Evolutionary conservation across 192 early-diverging fungal genomes (phyloP).

Genomic region (Entophlyctis luteolus): DNA sequence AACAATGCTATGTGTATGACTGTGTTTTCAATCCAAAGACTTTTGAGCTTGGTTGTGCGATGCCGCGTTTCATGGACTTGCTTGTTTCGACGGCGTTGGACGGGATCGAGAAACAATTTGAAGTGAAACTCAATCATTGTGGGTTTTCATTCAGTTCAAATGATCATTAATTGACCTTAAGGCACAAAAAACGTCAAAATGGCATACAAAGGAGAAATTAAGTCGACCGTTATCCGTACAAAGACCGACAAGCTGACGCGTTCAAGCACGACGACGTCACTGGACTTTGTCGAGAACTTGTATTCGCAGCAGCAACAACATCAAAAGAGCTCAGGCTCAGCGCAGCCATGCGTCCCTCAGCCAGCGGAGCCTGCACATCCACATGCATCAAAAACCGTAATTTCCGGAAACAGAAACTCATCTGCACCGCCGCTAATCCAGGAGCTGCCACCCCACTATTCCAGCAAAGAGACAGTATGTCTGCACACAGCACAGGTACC

Average conservation of each 20-base stretch:
- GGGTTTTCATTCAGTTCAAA: not conserved
- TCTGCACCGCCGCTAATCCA: constrained; percentile 27
- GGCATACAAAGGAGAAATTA: constrained; percentile 42
- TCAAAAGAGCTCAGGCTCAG: constrained; percentile 2
- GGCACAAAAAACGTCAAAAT: constrained; percentile 42
- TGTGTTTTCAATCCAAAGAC: constrained; percentile 56
- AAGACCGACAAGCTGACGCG: not conserved
- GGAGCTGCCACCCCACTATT: constrained; percentile 7
- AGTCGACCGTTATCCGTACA: constrained; percentile 43
- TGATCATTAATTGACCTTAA: constrained; percentile 6
- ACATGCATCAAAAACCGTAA: not conserved
- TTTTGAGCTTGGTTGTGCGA: constrained; percentile 25
- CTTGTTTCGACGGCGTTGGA: constrained; percentile 47
- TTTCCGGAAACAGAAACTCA: not conserved
- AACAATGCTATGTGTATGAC: constrained; percentile 49
- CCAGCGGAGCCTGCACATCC: not conserved
- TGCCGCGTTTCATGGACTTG: constrained; percentile 38
- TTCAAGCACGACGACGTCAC: constrained; percentile 20
- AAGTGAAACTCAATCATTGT: constrained; percentile 18
- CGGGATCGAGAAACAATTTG: constrained; percentile 51
- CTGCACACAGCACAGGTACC: not conserved
- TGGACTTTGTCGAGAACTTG: constrained; percentile 38
- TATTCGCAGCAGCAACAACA: not conserved
- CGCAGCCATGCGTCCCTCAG: not conserved
- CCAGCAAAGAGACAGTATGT: not conserved